phyloP scores from a whole-genome alignment of 768 basidiomycete species.

The Collybia sordida region DNA sequence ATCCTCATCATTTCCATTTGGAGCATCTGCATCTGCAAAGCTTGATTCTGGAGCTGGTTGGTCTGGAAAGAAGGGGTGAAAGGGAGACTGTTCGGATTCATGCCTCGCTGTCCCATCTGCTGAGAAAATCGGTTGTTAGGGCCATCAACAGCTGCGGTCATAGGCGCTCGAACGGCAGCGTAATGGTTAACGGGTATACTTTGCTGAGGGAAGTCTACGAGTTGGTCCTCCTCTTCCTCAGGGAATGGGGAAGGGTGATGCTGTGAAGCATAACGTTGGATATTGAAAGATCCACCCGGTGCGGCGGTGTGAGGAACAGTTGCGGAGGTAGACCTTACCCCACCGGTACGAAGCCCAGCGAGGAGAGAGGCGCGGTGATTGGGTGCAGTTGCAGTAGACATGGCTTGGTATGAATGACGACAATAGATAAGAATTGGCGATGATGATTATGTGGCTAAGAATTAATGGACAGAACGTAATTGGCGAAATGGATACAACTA shows the following conservation, averaged over 20 bases:
- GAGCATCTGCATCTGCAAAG: conserved; percentile 82
- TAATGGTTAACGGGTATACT: conserved; percentile 48
- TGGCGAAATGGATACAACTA: conserved; percentile 33
- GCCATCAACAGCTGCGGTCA: conserved; percentile 74
- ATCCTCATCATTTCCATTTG: conserved; percentile 81
- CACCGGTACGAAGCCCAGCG: conserved; percentile 86
- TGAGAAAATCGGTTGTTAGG: conserved; percentile 64
- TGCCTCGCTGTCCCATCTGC: conserved; percentile 52
- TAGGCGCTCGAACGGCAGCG: conserved; percentile 44
- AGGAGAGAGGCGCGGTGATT: conserved; percentile 82
- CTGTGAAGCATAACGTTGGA: conserved; percentile 54
- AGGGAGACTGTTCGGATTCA: conserved; percentile 54
- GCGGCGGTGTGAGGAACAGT: conserved; percentile 69
- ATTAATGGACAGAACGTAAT: conserved; percentile 38
- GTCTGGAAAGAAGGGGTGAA: conserved; percentile 51
- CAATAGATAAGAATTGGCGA: conserved; percentile 30
- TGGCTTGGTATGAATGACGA: conserved; percentile 29
- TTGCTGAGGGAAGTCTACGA: conserved; percentile 55
- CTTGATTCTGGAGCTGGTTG: conserved; percentile 53
- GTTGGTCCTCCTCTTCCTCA: conserved; percentile 63
- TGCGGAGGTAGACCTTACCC: conserved; percentile 74
- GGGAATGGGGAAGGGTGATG: conserved; percentile 41
- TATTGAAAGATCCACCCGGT: conserved; percentile 59
- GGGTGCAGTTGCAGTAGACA: conserved; percentile 43
- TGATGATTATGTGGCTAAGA: conserved; percentile 23